Conservation (phyloP, 805 yeast genomes). For the Monosporozyma aerobia region DNA sequence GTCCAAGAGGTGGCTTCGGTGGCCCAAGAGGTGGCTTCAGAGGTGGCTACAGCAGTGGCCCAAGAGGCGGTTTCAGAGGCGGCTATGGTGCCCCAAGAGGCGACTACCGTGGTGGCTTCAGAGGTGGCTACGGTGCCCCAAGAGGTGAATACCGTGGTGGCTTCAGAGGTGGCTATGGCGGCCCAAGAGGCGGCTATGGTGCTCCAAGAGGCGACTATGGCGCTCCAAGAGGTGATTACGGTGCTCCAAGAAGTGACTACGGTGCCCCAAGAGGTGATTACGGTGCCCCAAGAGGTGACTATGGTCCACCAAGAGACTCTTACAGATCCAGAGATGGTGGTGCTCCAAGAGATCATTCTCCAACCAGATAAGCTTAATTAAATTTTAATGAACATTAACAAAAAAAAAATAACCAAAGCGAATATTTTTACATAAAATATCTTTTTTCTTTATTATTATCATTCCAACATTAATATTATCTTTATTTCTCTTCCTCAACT, state of each 20-base stretch:
- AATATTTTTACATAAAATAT: background rate
- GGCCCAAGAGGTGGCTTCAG: conserved; percentile 32
- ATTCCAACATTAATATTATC: background rate
- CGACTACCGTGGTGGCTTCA: conserved; percentile 29
- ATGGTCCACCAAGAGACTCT: conserved; percentile 34
- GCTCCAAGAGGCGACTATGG: conserved; percentile 31
- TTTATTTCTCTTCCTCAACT: background rate
- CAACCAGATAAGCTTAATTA: conserved; percentile 47
- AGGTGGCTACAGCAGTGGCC: conserved; percentile 35
- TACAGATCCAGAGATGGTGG: conserved; percentile 12
- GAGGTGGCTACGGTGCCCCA: conserved; percentile 25
- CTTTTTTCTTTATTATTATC: background rate
- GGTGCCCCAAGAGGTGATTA: conserved; percentile 29
- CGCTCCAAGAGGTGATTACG: conserved; percentile 29
- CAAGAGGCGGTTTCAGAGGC: conserved; percentile 35
- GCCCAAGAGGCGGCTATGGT: conserved; percentile 49
- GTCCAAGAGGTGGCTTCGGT: conserved; percentile 36
- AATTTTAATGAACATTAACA: background rate
- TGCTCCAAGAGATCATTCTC: conserved; percentile 57
- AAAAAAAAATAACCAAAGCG: background rate
- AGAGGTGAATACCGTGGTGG: conserved; percentile 40
- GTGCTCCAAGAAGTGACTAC: conserved; percentile 32
- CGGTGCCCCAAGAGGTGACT: conserved; percentile 28
- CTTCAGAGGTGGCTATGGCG: conserved; percentile 40
- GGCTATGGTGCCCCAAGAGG: conserved; percentile 28